Percentiles rank a stretch among this genome's conserved stretches.
Conservation (phyloP, 164 flowering plant genomes). For the Umbellularia californica region DNA sequence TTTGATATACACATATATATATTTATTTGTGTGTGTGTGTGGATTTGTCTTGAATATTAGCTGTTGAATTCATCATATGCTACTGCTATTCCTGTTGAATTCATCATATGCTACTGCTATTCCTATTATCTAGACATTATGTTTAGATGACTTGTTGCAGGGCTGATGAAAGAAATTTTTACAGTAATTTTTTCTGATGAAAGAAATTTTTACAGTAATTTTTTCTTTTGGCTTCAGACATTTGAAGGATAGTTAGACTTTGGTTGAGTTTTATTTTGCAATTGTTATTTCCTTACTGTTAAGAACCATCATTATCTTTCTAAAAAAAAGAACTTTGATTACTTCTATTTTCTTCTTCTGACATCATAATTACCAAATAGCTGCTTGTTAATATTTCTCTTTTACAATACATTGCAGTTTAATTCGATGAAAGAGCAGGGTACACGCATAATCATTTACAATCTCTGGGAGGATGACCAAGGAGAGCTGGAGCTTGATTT, state of each 20-base stretch:
- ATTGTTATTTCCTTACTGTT: neutral
- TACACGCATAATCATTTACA: constrained; percentile 81
- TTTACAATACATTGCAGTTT: constrained; percentile 39
- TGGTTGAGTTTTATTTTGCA: neutral
- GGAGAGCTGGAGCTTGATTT: constrained; percentile 87
- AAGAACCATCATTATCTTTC: no score
- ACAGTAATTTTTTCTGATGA: neutral
- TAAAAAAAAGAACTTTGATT: neutral
- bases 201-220: no score
- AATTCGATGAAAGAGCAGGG: constrained; percentile 64
- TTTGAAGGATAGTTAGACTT: neutral
- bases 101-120: neutral
- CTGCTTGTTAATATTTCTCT: neutral
- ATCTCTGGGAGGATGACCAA: constrained; percentile 94
- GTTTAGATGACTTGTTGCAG: no score
- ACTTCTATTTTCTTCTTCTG: neutral
- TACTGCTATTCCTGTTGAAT: no score
- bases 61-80: neutral
- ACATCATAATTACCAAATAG: neutral
- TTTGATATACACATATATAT: neutral
- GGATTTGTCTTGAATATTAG: neutral
- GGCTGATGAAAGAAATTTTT: neutral
- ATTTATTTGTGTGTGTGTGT: no score
- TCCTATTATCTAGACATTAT: neutral
- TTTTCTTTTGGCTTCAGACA: neutral